These are phyloP conservation scores for Aegle marmelos DNA, from an alignment of 345 rosid genomes.

Conservation along the genomic window DNA sequence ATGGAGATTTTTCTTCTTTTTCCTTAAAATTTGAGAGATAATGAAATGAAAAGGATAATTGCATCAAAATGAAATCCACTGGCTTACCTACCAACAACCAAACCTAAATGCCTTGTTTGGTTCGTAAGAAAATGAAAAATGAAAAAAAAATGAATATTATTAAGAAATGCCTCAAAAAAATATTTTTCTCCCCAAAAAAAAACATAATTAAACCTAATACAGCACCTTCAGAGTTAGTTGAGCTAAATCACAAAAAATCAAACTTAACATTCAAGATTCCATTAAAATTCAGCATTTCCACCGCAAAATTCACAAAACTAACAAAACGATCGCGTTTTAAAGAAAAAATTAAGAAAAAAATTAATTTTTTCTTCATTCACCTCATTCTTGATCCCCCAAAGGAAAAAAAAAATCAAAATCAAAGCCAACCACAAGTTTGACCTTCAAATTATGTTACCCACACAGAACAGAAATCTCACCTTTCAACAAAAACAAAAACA, in stretches of 20 bases:
- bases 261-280: slow-evolving; percentile 15
- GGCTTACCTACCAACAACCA: slow-evolving; percentile 38
- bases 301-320: slow-evolving; percentile 11
- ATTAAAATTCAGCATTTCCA: slow-evolving; percentile 13
- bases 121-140: slow-evolving; percentile 12
- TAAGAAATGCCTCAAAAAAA: not conserved
- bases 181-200: not conserved
- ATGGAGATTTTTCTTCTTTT: not conserved
- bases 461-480: slow-evolving; percentile 35
- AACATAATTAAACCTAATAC: not conserved
- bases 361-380: not conserved
- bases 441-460: not conserved
- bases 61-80: slow-evolving; percentile 23
- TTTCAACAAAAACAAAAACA: not conserved
- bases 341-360: not conserved
- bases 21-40: not conserved
- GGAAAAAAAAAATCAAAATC: not conserved
- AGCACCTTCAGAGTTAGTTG: slow-evolving; percentile 12
- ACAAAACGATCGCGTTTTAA: slow-evolving; percentile 23
- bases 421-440: slow-evolving; percentile 6
- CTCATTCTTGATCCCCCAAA: not conserved
- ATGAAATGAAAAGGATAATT: slow-evolving; percentile 7
- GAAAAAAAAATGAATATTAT: not conserved
- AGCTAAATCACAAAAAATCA: slow-evolving; percentile 26
- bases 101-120: slow-evolving; percentile 28